Conservation (phyloP, 2,329 filamentous ascomycete species). For the Nothomitra cinnamomea region DNA sequence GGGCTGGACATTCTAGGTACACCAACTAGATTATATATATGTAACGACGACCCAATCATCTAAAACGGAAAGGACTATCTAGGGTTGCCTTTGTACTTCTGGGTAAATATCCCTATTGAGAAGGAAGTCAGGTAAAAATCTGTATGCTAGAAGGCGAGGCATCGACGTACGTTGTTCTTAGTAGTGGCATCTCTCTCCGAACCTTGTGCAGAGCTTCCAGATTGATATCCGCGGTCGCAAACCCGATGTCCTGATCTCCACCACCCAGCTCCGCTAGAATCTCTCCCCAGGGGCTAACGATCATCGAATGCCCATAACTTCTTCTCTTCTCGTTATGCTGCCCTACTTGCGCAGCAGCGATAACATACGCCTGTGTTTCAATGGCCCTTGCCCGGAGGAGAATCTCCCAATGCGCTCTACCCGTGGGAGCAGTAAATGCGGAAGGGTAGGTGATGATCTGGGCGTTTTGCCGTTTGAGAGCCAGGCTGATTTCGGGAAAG, state of each 20-base stretch:
- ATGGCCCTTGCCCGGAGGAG: conserved; percentile 68
- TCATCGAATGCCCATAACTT: conserved; percentile 75
- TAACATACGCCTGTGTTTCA: conserved; percentile 73
- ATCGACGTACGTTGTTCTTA: conserved; percentile 29
- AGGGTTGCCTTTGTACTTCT: not conserved
- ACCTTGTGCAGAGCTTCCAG: conserved; percentile 32
- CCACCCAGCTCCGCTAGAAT: conserved; percentile 45
- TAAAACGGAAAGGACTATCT: too few relatives aligned
- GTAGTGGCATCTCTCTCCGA: conserved; percentile 37
- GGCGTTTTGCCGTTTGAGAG: conserved; percentile 47
- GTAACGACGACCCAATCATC: too few relatives aligned
- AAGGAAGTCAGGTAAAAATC: not conserved
- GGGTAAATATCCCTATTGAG: conserved; percentile 4
- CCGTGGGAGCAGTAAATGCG: conserved; percentile 78
- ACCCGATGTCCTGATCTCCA: conserved; percentile 27
- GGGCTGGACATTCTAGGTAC: too few relatives aligned
- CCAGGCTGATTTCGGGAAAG: conserved; percentile 59
- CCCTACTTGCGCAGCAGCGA: conserved; percentile 73
- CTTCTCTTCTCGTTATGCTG: conserved; percentile 55
- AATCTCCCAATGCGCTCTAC: conserved; percentile 69
- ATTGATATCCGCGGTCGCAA: conserved; percentile 37
- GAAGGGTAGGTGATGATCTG: conserved; percentile 75
- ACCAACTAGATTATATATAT: too few relatives aligned
- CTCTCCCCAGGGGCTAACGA: conserved; percentile 74
- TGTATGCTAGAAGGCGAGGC: not conserved